phyloP scores from a whole-genome alignment of 441 rosid species.

The Raphanus hybrid region DNA sequence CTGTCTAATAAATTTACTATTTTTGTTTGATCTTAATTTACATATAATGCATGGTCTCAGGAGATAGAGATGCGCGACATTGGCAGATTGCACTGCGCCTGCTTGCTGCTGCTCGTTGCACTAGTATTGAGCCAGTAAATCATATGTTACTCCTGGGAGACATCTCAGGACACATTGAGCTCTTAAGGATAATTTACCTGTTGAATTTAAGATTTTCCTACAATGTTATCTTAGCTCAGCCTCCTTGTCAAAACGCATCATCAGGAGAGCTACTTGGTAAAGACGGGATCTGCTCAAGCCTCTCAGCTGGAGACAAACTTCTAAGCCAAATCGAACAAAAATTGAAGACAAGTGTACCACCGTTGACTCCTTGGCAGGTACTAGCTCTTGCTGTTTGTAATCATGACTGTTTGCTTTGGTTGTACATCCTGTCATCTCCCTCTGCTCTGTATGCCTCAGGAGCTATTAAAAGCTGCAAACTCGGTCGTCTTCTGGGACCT shows the following conservation, averaged over 20 bases:
- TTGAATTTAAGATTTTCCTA: not conserved
- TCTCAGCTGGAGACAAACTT: conserved; percentile 4
- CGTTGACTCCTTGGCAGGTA: too few relatives aligned
- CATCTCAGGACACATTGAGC: not conserved
- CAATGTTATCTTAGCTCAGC: not conserved
- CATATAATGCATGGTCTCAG: not conserved
- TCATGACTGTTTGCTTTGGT: too few relatives aligned
- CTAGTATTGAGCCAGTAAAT: not conserved
- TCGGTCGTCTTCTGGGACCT: too few relatives aligned
- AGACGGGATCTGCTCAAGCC: not conserved
- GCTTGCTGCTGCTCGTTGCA: conserved; percentile 3
- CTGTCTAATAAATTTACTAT: not conserved
- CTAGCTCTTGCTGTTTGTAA: too few relatives aligned
- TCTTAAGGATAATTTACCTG: not conserved
- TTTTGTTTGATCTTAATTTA: not conserved
- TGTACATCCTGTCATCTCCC: too few relatives aligned
- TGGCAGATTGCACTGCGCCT: not conserved
- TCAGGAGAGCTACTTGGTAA: not conserved
- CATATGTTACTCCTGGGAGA: not conserved
- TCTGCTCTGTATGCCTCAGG: too few relatives aligned
- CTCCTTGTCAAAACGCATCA: not conserved
- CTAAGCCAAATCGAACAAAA: not conserved
- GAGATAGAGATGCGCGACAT: not conserved
- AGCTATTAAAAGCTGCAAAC: too few relatives aligned
- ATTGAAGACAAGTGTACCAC: not conserved